Percentiles rank a stretch among this genome's conserved stretches.
phyloP scores from a whole-genome alignment of 352 stramenopile genomes.

The Phytophthora citrophthora region DNA sequence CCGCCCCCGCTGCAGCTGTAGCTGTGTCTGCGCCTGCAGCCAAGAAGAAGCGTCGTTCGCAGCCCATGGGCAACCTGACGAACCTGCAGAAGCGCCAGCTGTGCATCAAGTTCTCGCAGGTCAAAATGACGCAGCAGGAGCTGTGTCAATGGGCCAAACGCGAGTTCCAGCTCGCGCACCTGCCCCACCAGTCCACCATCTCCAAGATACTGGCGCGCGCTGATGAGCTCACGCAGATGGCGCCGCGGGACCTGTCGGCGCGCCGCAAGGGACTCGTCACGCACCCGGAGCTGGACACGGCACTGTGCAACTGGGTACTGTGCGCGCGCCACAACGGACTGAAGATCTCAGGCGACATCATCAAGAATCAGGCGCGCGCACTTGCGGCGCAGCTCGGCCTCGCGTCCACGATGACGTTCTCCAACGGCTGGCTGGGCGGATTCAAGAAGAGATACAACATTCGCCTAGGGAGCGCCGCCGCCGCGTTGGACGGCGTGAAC shows the following conservation, averaged over 20 bases:
- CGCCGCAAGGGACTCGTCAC: constrained; percentile 52
- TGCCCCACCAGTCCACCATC: constrained; percentile 69
- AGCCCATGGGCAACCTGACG: constrained; percentile 67
- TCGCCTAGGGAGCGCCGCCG: constrained; percentile 38
- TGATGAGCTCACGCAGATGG: constrained; percentile 56
- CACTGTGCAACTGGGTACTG: constrained; percentile 69
- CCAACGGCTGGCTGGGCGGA: constrained; percentile 66
- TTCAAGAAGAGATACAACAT: constrained; percentile 78
- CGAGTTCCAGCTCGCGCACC: constrained; percentile 61
- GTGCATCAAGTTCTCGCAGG: constrained; percentile 61
- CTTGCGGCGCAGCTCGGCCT: constrained; percentile 51
- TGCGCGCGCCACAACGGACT: constrained; percentile 49
- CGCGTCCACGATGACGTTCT: constrained; percentile 57
- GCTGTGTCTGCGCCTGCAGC: constrained; percentile 2
- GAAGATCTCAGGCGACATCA: constrained; percentile 67
- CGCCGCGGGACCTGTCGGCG: constrained; percentile 45
- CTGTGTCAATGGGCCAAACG: constrained; percentile 64
- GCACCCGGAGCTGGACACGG: constrained; percentile 64
- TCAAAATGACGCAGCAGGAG: constrained; percentile 72
- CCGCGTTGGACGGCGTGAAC: constrained; percentile 28
- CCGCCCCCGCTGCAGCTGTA: too few species aligned
- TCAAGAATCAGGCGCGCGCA: constrained; percentile 59
- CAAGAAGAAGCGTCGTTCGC: constrained; percentile 54
- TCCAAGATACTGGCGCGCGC: constrained; percentile 64
- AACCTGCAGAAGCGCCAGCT: constrained; percentile 67